Evolutionary conservation across 331 rosid species (phyloP), one percentile per base, ranked within the genome.

Genomic region (Malus hybrid): DNA sequence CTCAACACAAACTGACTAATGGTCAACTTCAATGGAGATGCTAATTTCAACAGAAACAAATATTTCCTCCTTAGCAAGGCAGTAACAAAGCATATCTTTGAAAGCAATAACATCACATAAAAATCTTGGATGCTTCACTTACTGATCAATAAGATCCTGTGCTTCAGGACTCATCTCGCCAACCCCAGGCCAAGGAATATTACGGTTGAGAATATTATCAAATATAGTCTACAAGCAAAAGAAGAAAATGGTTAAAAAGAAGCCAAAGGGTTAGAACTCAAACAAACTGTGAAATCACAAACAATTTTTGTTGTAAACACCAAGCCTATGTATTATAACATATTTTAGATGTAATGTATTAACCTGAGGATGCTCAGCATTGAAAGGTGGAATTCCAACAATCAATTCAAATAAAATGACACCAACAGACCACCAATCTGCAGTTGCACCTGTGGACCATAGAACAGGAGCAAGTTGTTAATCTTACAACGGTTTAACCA

Each of bases 341-440:
- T 50, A 46, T 48, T 15, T n/a, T 50, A 74, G 70, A 76, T 16
- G 81, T 36, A 81, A 61, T 7, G 62, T 30, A 60, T 46, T 74
- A 72, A 93, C 99, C 97, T 94, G 99, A 81, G 99, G 97, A 89
- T 94, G 99, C 85, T 87, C 97, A 2, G 97, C 97, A 84, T 94
- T 92, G 86, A 94, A 94, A 77, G 99, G 99, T 68, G 99, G 99
- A 84, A 94, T 89, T 56, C 99, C 99, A 80, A 94, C 97, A 85
- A 94, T 88, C 82, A 94, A 82, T 84, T 94, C 99, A 83, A 92
- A 94, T 84, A 94, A 89, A 81, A 94, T 90, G 78, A 94, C 91
- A 57, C 99, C 99, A 76, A 92, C 99, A 78, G 99, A 94, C 99
- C 99, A 94, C 99, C 99, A 94, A 84, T 94, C 99, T 0, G 99